Percentiles rank a stretch among this genome's conserved stretches.
phyloP scores from a whole-genome alignment of 73 alveolate genomes.

The Paramecium bursaria region DNA sequence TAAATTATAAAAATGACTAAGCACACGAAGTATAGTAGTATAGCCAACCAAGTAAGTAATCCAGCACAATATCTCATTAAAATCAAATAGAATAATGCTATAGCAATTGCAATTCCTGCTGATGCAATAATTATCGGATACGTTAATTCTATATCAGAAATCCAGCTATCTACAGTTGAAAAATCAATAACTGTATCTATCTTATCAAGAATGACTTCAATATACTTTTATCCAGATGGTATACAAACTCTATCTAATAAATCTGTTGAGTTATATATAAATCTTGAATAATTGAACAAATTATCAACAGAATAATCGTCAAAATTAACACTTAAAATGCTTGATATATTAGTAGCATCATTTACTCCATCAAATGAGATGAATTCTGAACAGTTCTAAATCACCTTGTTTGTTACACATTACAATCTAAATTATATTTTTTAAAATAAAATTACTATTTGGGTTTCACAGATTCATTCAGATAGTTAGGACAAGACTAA shows the following conservation, averaged over 20 bases:
- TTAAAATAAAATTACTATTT: background rate
- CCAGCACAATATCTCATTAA: constrained; percentile 58
- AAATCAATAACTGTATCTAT: background rate
- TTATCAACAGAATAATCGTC: constrained; percentile 15
- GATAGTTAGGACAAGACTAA: constrained; percentile 1
- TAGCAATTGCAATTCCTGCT: constrained; percentile 41
- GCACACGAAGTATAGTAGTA: constrained; percentile 19
- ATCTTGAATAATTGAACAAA: constrained; percentile 33
- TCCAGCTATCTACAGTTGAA: constrained; percentile 39
- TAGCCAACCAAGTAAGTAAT: constrained; percentile 34
- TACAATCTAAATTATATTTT: constrained; percentile 12
- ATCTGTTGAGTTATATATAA: constrained; percentile 33
- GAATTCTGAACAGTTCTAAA: constrained; percentile 21
- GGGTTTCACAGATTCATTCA: background rate
- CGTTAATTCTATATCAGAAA: constrained; percentile 39
- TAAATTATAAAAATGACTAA: constrained; percentile 32
- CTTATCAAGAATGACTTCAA: background rate
- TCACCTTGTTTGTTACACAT: constrained; percentile 2
- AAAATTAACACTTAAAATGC: background rate
- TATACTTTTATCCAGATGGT: constrained; percentile 44
- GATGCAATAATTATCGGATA: constrained; percentile 47
- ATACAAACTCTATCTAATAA: constrained; percentile 39
- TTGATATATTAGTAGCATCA: background rate
- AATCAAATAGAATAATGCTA: constrained; percentile 40
- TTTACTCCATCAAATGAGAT: constrained; percentile 47